Evolutionary conservation across 2,329 filamentous ascomycete species (phyloP), one percentile per base, ranked within the genome.

Genomic region (Podosphaera fusca): DNA sequence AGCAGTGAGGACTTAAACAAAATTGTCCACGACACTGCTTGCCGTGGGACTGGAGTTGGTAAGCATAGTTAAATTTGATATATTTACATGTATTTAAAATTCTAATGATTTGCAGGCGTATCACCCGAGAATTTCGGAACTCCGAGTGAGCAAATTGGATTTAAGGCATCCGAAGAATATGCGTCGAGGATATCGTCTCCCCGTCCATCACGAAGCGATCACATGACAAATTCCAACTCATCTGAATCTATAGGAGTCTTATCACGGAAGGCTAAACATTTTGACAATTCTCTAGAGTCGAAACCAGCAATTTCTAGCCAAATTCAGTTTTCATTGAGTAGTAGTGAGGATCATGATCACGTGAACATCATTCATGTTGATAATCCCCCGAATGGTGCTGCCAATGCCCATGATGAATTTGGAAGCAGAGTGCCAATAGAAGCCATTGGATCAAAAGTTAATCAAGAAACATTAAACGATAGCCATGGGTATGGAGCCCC

Each of bases 1-100:
- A 92, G 85, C 70, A 89, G 85, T 64, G 85, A 87, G 47, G 86
- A 95, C 66, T 72, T 96, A 63, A 94, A 95, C 71, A 88, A 85
- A 71, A 82, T 96, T 62, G 88, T 96, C 58, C 79, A 82, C 61
- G 78, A 85, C 47, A 87, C 83, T 42, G 70, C 75, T 57, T 75
- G 70, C 63, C 75, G 72, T 62, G 74, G 75, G 57, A 69, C 69
- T 64, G 74, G 73, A 63, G 68, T 74, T 64, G 75, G 75, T 76
- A 75, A 72, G 71, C 59, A 47, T 61, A 57, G 64, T 58, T 59
- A 56, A 61, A 63, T 59, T 12, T 33, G n/a, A 9, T 3, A 21
- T n/a, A 30, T 36, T 12, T 21, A 42, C 12, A 8, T 9, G 14
- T 31, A 55, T n/a, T 40, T 57, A 61, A 58, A 59, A 61, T 57